Evolutionary conservation across 306 rosid genomes (phyloP), one percentile per base, ranked within the genome.

Genomic region (Cicer cuneatum): DNA sequence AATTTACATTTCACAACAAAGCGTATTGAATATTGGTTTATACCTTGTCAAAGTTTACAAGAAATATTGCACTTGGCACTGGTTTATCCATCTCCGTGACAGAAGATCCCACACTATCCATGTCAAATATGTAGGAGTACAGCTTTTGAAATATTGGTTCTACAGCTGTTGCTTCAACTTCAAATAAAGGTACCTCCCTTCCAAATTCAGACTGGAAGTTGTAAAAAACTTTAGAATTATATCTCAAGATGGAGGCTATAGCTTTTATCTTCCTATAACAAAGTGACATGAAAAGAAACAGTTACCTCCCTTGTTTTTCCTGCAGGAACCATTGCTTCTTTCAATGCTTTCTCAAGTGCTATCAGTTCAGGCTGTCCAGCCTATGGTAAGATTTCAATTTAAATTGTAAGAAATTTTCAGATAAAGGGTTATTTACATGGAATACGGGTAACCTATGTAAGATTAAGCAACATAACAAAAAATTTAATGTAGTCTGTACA

Each of bases 1-100:
- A 66, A 68, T 66, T 18, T 29, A 47, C 11, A 51, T 63, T 62
- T 81, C 29, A 13, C 70, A 18, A 54, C 52, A 52, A 72, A 58
- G 73, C 66, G 16, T 71, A 68, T 16, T 69, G 49, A 82, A 71
- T 39, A 48, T 37, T 73, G 59, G 73, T 63, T 63, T 49, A 54
- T 86, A 93, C 98, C 97, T 93, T 93, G 77, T 93, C 98, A 77
- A 93, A 93, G 83, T 93, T 93, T 78, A 91, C 89, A 68, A 91
- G 43, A 86, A 91, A 93, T 80, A 93, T 89, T 77, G 91, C 91
- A 85, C 74, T 88, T 13, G 97, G 87, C 62, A 82, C 85, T 56
- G 87, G 91, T 72, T 74, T 86, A 77, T 88, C 96, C 88, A 84
- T 76, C 74, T 89, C 87, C 0, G 75, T 66, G 67, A 66, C 83